Evolutionary conservation across 768 basidiomycete genomes (phyloP).

Genomic region (Galerina sulciceps): DNA sequence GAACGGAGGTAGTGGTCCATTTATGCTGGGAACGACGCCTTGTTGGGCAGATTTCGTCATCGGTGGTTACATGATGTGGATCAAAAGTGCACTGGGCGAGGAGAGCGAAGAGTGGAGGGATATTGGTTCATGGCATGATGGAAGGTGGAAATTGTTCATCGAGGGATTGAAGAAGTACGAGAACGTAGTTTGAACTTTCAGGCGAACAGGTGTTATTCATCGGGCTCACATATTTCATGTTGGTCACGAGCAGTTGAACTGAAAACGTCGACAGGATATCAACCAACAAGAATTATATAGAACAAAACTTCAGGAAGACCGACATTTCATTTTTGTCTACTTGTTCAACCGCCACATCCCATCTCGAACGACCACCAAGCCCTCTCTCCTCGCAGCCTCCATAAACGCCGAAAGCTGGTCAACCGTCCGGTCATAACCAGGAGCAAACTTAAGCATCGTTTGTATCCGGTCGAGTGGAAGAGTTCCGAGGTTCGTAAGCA

Average conservation of each 20-base stretch:
- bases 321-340: neutral
- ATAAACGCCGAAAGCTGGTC: slow-evolving; percentile 83
- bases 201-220: neutral
- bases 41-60: slow-evolving; percentile 47
- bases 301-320: neutral
- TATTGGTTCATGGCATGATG: slow-evolving; percentile 40
- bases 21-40: slow-evolving; percentile 38
- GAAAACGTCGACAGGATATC: too few relatives aligned
- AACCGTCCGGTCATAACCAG: slow-evolving; percentile 76
- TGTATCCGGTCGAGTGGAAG: slow-evolving; percentile 86
- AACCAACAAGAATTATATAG: neutral
- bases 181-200: slow-evolving; percentile 9
- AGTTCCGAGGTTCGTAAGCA: slow-evolving; percentile 85
- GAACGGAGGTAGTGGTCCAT: slow-evolving; percentile 31
- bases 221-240: neutral
- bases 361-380: slow-evolving; percentile 69
- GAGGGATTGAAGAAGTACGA: slow-evolving; percentile 35
- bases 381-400: slow-evolving; percentile 81
- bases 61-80: slow-evolving; percentile 32
- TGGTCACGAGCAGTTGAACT: too few relatives aligned
- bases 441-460: slow-evolving; percentile 83
- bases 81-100: slow-evolving; percentile 35
- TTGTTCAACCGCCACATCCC: slow-evolving; percentile 65
- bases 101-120: slow-evolving; percentile 47
- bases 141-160: slow-evolving; percentile 40